These are phyloP conservation scores for Claviceps paspali DNA, from an alignment of 2,329 filamentous ascomycete species.

Conservation along the genomic window DNA sequence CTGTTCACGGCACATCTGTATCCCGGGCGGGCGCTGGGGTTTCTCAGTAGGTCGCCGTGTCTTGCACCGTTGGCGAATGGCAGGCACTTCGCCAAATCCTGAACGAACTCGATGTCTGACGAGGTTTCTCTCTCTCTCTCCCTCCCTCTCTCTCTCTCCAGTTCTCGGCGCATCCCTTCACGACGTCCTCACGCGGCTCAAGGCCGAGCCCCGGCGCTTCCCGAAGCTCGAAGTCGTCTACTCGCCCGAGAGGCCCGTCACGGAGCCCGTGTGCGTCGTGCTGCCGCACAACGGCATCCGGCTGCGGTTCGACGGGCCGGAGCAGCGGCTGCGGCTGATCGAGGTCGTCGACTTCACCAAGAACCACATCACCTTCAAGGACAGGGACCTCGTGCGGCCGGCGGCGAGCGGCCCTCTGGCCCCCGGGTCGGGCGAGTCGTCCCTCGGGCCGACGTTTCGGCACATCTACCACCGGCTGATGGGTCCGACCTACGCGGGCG, in stretches of 20 bases:
- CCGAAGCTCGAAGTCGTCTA: slow-evolving; percentile 73
- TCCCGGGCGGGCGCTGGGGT: slow-evolving; percentile 52
- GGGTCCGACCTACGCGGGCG: slow-evolving; percentile 84
- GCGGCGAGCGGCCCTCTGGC: slow-evolving; percentile 21
- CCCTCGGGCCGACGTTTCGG: slow-evolving; percentile 57
- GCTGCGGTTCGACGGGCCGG: slow-evolving; percentile 81
- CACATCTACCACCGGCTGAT: slow-evolving; percentile 90
- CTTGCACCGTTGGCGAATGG: no score
- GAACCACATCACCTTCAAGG: slow-evolving; percentile 66
- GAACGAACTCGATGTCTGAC: no score
- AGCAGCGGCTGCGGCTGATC: slow-evolving; percentile 80
- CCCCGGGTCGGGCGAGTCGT: no score
- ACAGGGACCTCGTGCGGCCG: slow-evolving; percentile 61
- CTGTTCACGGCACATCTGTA: slow-evolving; percentile 46
- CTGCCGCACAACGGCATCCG: slow-evolving; percentile 79
- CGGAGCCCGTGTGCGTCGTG: slow-evolving; percentile 56
- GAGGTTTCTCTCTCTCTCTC: no score
- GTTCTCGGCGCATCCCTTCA: slow-evolving; percentile 84
- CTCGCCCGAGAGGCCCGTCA: slow-evolving; percentile 58
- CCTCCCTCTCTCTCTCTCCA: slow-evolving; percentile 18
- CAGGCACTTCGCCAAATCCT: no score
- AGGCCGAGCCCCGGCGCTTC: slow-evolving; percentile 71
- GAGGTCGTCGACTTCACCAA: slow-evolving; percentile 85
- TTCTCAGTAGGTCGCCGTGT: slow-evolving; percentile 27
- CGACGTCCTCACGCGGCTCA: slow-evolving; percentile 74